phyloP scores from a whole-genome alignment of 768 basidiomycete species.

The Trametes maxima region DNA sequence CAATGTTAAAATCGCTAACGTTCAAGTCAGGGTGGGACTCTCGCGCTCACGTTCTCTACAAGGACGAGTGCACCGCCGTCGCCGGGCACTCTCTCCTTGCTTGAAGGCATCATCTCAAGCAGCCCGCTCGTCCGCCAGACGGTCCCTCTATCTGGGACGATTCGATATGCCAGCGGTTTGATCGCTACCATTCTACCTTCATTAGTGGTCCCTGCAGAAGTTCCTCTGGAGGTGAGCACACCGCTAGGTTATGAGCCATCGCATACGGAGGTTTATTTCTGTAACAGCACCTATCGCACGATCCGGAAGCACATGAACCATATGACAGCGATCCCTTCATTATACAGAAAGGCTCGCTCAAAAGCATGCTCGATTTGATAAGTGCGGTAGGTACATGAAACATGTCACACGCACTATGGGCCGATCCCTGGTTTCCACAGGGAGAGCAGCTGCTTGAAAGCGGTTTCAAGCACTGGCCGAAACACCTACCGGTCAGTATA shows the following conservation, averaged over 20 bases:
- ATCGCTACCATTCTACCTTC: background rate
- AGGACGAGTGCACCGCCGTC: background rate
- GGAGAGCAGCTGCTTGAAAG: background rate
- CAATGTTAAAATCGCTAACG: too few relatives aligned
- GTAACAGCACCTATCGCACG: background rate
- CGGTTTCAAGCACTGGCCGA: background rate
- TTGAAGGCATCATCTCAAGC: background rate
- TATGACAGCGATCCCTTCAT: background rate
- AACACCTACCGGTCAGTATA: background rate
- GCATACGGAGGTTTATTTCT: background rate
- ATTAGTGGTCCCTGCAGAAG: background rate
- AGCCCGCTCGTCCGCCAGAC: background rate
- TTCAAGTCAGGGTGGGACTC: background rate
- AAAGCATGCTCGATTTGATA: background rate
- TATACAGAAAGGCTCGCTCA: background rate
- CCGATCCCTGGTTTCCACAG: too few relatives aligned
- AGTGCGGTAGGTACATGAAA: background rate
- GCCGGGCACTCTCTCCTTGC: background rate
- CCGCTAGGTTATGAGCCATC: background rate
- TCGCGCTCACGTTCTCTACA: background rate
- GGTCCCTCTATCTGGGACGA: background rate
- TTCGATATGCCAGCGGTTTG: background rate
- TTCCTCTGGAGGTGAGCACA: background rate
- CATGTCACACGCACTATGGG: background rate
- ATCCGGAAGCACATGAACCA: background rate